These are phyloP conservation scores for Phalaenopsis equestris DNA, from an alignment of 106 monocot species.

Conservation along the genomic window DNA sequence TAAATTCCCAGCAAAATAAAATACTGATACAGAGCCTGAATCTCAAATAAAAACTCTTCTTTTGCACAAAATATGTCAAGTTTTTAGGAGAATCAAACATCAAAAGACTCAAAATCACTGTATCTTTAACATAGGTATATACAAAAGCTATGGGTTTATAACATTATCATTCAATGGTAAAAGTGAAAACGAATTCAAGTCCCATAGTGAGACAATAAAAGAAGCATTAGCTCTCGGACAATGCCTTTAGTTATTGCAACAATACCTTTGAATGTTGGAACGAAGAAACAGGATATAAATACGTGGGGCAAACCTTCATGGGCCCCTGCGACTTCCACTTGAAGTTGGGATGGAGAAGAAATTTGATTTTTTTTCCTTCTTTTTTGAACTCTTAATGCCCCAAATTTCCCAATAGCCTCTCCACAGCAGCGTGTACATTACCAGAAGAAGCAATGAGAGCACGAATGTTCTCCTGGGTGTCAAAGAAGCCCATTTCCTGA, in stretches of 20 bases:
- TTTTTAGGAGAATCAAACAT: background rate
- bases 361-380: background rate
- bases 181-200: background rate
- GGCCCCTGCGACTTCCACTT: background rate
- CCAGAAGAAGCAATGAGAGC: slow-evolving; percentile 73
- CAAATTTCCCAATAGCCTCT: slow-evolving; percentile 68
- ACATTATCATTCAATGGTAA: background rate
- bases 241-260: background rate
- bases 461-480: slow-evolving; percentile 88
- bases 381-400: slow-evolving; percentile 31
- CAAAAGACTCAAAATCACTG: background rate
- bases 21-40: too few relatives aligned
- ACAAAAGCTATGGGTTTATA: background rate
- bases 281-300: background rate
- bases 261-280: background rate
- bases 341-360: background rate
- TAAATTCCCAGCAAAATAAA: too few relatives aligned
- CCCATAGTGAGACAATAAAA: background rate
- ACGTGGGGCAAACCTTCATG: background rate
- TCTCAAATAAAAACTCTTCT: too few relatives aligned
- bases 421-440: slow-evolving; percentile 90
- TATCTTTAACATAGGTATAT: background rate
- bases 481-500: slow-evolving; percentile 96
- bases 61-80: too few relatives aligned
- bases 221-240: background rate